phyloP scores from a whole-genome alignment of 2,329 filamentous ascomycete genomes.

The Colletotrichum sp. region DNA sequence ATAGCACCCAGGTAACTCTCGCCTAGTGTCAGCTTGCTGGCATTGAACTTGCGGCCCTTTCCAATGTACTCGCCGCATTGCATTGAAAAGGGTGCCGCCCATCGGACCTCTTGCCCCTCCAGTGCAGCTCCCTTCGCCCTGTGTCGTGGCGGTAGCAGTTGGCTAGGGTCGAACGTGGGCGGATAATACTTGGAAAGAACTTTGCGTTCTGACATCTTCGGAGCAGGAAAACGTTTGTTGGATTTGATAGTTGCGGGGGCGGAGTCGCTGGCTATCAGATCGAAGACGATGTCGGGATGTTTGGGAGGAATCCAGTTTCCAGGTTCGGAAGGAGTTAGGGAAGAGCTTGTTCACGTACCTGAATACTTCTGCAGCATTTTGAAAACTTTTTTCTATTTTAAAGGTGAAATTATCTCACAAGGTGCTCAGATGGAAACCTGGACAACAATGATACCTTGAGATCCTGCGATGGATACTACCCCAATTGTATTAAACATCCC shows the following conservation, averaged over 20 bases:
- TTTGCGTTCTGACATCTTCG: neutral
- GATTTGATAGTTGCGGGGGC: neutral
- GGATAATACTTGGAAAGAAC: neutral
- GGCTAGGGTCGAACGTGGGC: neutral
- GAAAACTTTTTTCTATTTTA: neutral
- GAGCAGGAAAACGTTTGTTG: neutral
- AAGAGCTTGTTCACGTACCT: no score
- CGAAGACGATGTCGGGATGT: neutral
- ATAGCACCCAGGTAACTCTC: neutral
- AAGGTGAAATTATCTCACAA: accelerated
- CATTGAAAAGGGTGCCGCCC: neutral
- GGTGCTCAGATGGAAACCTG: accelerated
- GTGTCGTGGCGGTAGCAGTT: neutral
- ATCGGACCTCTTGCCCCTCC: neutral
- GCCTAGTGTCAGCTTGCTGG: neutral
- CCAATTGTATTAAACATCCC: no score
- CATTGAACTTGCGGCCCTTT: neutral
- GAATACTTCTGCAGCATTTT: neutral
- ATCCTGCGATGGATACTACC: neutral
- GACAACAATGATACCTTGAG: neutral
- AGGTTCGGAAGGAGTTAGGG: no score
- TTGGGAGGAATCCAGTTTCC: neutral
- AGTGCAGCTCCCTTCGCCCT: neutral
- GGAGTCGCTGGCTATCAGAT: neutral
- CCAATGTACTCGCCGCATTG: neutral